These are phyloP conservation scores for Sinapis alba DNA, from an alignment of 441 rosid genomes.

Conservation along the genomic window DNA sequence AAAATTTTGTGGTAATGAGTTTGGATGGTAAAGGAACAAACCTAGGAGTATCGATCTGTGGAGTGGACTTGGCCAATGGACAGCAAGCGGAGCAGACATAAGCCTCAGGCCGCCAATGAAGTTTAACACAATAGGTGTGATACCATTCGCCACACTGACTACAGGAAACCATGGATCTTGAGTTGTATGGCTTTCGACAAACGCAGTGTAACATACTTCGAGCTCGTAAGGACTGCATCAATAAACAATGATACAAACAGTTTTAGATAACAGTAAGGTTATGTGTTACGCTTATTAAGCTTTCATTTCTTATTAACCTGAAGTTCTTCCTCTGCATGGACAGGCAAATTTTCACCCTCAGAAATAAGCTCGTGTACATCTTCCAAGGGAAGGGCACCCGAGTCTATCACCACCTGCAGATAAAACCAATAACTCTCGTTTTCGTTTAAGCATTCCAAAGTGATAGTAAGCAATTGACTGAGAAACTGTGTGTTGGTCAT, in stretches of 20 bases:
- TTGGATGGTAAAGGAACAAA: slow-evolving; percentile 37
- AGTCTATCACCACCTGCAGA: slow-evolving; percentile 67
- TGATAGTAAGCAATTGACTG: neutral
- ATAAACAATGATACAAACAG: slow-evolving; percentile 1
- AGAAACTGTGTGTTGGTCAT: neutral
- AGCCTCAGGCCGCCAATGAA: slow-evolving; percentile 46
- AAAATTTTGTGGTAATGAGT: neutral
- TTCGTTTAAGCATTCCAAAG: slow-evolving; percentile 14
- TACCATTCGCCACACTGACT: slow-evolving; percentile 74
- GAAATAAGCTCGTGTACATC: slow-evolving; percentile 67
- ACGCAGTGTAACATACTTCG: slow-evolving; percentile 87
- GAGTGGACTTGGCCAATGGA: slow-evolving; percentile 44
- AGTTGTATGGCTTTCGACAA: slow-evolving; percentile 74
- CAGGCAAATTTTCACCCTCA: slow-evolving; percentile 70
- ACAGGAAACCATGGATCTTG: slow-evolving; percentile 67
- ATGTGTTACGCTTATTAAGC: neutral
- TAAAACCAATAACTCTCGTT: slow-evolving; percentile 21
- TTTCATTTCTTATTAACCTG: slow-evolving; percentile 49
- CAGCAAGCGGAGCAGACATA: slow-evolving; percentile 83
- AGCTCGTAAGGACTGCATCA: slow-evolving; percentile 64
- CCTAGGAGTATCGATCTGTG: slow-evolving; percentile 46
- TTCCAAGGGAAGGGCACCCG: slow-evolving; percentile 69
- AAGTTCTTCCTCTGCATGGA: slow-evolving; percentile 63
- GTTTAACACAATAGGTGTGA: slow-evolving; percentile 67
- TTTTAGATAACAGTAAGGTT: slow-evolving; percentile 1